Base-by-base conservation (phyloP, 495 filamentous ascomycete genomes). In the Tuber umbilicatum region DNA sequence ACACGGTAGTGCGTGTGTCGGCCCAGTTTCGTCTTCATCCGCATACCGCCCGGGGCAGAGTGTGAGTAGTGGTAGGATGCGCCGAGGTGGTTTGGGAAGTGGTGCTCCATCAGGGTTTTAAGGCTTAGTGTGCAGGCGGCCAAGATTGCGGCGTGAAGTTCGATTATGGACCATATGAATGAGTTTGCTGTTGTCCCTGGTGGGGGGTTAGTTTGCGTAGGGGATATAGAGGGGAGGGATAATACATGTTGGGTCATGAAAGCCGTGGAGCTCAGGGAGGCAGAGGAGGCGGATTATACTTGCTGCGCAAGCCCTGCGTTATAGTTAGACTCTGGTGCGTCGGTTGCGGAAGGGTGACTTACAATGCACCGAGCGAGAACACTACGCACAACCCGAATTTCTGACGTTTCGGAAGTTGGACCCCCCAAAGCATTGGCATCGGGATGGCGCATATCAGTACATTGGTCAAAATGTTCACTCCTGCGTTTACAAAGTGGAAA, bases 401-500 rank as follows among this genome's bases (percentile, higher is more conserved):
- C 68, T 87, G 87, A 31, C 82, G 82, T 43, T 43, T 83, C 0
- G 87, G 86, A 21, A 88, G 75, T 70, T 87, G 85, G 4, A 87
- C 76, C 12, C 80, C 83, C 75, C 81, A 84, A 19, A 88, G 80
- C 39, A 86, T 84, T 0, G 84, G 86, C 84, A 88, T 86, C 0
- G 87, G 87, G 27, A 86, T 82, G 5, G 85, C 72, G 67, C 85
- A 77, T 35, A 87, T 84, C 41, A 79, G 73, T 17, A 83, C 73
- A 70, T 83, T 78, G 16, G 82, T 83, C 16, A 83, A 68, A 37
- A 80, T 79, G 37, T 83, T 82, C 80, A 89, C 86, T 0, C 84
- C 85, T 1, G 87, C 86, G 73, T 89, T 89, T 76, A 86, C 85
- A 70, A 87, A 87, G 82, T 84, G 85, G 71, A 85, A 82, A 19